Evolutionary conservation across 2,329 filamentous ascomycete genomes (phyloP).

Genomic region (Penicillium sp.): DNA sequence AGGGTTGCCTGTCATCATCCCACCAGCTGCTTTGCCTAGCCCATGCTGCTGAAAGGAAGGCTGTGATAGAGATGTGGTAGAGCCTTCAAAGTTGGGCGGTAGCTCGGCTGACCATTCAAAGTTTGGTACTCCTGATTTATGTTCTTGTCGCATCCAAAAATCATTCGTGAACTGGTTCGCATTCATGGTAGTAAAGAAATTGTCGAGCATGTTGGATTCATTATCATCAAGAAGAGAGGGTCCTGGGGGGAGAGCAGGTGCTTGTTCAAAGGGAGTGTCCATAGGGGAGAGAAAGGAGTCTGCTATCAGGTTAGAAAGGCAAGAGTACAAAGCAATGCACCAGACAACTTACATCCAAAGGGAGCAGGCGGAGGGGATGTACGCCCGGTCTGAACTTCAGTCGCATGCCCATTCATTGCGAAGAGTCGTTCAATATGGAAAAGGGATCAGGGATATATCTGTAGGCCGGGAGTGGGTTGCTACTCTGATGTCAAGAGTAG

Average conservation of each 20-base stretch:
- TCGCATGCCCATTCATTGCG: conserved; percentile 36
- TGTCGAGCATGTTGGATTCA: conserved; percentile 56
- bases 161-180: conserved; percentile 40
- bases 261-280: conserved; percentile 45
- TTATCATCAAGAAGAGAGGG: conserved; percentile 63
- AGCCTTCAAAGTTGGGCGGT: conserved; percentile 65
- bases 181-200: conserved; percentile 46
- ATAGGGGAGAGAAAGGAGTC: conserved; percentile 37
- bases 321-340: neutral
- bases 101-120: conserved; percentile 51
- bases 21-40: conserved; percentile 27
- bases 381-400: conserved; percentile 39
- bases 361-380: conserved; percentile 57
- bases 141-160: conserved; percentile 37
- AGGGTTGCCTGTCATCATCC: conserved; percentile 26
- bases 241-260: conserved; percentile 64
- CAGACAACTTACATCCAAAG: conserved; percentile 63
- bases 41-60: conserved; percentile 40
- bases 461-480: conserved; percentile 10
- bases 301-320: conserved; percentile 9
- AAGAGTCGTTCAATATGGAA: neutral
- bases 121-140: conserved; percentile 30
- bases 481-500: conserved; percentile 27
- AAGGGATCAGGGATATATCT: neutral
- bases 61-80: conserved; percentile 62